phyloP scores from a whole-genome alignment of 805 yeast genomes.

The Saturnispora diversa region DNA sequence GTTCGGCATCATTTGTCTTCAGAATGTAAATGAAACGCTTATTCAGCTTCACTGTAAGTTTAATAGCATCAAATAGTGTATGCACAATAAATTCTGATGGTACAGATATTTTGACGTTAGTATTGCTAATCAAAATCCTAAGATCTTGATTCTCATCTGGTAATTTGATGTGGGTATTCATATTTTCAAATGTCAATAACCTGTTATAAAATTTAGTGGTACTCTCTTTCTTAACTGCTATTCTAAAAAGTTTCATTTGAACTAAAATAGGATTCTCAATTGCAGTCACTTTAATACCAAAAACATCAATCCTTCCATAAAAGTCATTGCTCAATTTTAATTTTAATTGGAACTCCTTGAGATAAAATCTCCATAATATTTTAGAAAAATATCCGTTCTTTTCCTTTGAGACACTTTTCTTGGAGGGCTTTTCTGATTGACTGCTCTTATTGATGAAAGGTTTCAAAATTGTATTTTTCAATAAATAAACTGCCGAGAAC shows the following conservation, averaged over 20 bases:
- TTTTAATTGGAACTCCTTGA: conserved; percentile 17
- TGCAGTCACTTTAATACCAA: conserved; percentile 20
- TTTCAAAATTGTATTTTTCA: conserved; percentile 32
- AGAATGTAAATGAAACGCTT: conserved; percentile 52
- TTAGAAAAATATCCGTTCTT: too few species aligned
- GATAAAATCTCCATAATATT: conserved; percentile 3
- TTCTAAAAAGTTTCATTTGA: conserved; percentile 9
- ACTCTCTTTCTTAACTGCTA: conserved; percentile 11
- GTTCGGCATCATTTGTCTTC: conserved; percentile 30
- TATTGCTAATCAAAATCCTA: conserved; percentile 21
- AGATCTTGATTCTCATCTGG: not conserved
- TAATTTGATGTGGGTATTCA: conserved; percentile 11
- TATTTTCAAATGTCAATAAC: conserved; percentile 12
- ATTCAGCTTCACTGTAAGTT: conserved; percentile 57
- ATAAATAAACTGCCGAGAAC: conserved; percentile 37
- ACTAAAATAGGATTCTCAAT: conserved; percentile 10
- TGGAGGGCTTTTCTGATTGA: not conserved
- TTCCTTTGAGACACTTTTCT: too few species aligned
- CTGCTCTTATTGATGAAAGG: not conserved
- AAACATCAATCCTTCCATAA: conserved; percentile 39
- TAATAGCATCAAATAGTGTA: conserved; percentile 69
- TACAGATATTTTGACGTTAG: conserved; percentile 42
- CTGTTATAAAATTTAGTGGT: conserved; percentile 5
- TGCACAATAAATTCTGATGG: conserved; percentile 74
- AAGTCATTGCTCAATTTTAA: conserved; percentile 41